Evolutionary conservation across 805 yeast species (phyloP).

Genomic region (Schizosaccharomyces cryophilus): DNA sequence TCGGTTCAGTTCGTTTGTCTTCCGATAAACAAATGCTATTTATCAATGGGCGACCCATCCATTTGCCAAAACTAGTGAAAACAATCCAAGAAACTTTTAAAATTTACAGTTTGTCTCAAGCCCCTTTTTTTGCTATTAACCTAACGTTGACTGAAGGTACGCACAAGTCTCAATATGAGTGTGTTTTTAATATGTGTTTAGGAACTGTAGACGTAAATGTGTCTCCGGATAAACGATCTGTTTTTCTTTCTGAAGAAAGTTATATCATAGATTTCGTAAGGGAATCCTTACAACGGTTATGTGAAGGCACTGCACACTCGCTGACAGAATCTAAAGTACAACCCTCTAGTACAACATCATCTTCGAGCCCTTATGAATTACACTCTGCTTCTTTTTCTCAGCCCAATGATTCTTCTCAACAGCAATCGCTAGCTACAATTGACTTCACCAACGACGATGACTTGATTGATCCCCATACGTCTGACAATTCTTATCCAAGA

Average conservation of each 20-base stretch:
- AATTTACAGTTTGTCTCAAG: slow-evolving; percentile 44
- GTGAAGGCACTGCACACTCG: not conserved
- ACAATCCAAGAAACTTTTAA: slow-evolving; percentile 51
- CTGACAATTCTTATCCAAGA: too few relatives aligned
- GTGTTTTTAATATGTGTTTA: not conserved
- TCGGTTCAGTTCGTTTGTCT: slow-evolving; percentile 51
- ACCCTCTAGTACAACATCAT: not conserved
- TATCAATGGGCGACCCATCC: slow-evolving; percentile 56
- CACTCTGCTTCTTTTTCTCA: too few relatives aligned
- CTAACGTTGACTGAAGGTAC: slow-evolving; percentile 17
- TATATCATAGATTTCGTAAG: not conserved
- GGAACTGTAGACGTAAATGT: slow-evolving; percentile 47
- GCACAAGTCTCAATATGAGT: not conserved
- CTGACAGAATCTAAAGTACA: not conserved
- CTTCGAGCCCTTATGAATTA: not conserved
- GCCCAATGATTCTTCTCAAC: too few relatives aligned
- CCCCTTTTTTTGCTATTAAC: slow-evolving; percentile 45
- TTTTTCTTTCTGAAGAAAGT: slow-evolving; percentile 43
- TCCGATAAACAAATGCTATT: slow-evolving; percentile 54
- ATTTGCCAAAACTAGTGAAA: slow-evolving; percentile 28
- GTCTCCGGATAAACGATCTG: slow-evolving; percentile 68
- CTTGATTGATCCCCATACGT: too few relatives aligned
- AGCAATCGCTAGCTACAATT: too few relatives aligned
- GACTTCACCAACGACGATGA: too few relatives aligned
- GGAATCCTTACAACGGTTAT: not conserved